Evolutionary conservation across 768 basidiomycete species (phyloP), one percentile per base, ranked within the genome.

Genomic region (Dictyophora rubrovolvata): DNA sequence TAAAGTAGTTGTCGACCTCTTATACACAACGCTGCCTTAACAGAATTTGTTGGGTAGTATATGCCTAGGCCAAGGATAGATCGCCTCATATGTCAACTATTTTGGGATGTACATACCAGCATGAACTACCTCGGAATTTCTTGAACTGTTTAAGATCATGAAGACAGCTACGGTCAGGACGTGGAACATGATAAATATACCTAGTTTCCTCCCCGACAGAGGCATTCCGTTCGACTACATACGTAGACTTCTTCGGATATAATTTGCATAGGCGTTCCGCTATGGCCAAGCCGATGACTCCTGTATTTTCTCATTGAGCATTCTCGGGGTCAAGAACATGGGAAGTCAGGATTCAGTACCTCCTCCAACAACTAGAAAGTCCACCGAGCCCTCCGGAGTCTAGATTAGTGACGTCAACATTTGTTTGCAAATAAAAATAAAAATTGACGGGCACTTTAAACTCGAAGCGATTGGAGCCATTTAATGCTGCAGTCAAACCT

Each of bases 71-170:
- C 18, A 28, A 50, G 7, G 42, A 56, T 53, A 20, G 61, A 63
- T 66, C 65, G 17, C 64, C 62, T 42, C 65, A 56, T 20, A 33
- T 33, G 34, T 22, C 51, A 51, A 42, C 16, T n/a, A n/a, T 6
- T 33, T 21, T n/a, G n/a, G 34, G 20, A 23, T 2, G 20, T 21
- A 56, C 61, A 48, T 66, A 84, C 89, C 93, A 61, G 89, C 86
- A 73, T 97, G 94, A 23, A 97, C 87, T 21, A 98, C 94, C 67
- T 96, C 94, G 0, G 93, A 94, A 69, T 95, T 96, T 16, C 94
- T 82, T 46, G 90, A 93, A 69, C 93, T 93, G 56, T 18, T 51
- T 2, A 1, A 48, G 47, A 48, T 53, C 48, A 55, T 61, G n/a
- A 59, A 54, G 48, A 42, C 17, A 12, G 22, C 20, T 57, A 14